Base-by-base conservation (phyloP, 2,329 filamentous ascomycete genomes). In the Colletotrichum orchidophilum region DNA sequence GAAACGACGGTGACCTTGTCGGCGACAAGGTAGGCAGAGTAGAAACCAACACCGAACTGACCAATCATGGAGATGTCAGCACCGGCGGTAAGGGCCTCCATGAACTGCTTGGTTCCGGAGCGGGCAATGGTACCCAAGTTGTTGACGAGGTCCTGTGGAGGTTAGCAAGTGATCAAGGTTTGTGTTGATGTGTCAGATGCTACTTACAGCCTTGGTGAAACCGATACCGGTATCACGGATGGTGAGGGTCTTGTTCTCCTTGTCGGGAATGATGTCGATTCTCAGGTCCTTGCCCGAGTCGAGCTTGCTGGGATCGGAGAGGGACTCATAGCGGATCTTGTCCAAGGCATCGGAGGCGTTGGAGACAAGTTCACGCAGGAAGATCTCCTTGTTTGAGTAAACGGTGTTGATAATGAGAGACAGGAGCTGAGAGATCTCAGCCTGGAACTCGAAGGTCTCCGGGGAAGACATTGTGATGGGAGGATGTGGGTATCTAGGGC, bases 331-430 rank as follows among this genome's bases (percentile, higher is more conserved):
- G 85, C 96, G 93, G 85, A 99, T 97, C 93, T 99, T 99, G 93
- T 99, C 96, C 80, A 99, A 91, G 73, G 96, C 96, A 93, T 99
- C 96, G 81, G 96, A 98, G 82, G 93, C 93, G 88, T 99, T 99
- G 87, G 96, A 98, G 82, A 99, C 94, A 80, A 99, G 84, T 88
- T 99, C 96, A 93, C 96, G 90, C 80, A 99, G 88, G 92, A 99
- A 99, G 84, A 99, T 98, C 88, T 98, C 96, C 91, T 99, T 99
- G 93, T 99, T 99, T 79, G 95, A 98, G 91, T 98, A 99, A 88
- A 99, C 96, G 77, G 96, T 98, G 94, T 99, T 99, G 91, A 99
- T 99, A 87, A 99, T 99, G 84, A 99, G 94, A 78, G 93, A 95
- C 83, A 99, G 93, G 77, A 99, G 94, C 94, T 99, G 96, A 93